Percentiles rank a stretch among this genome's conserved stretches.
phyloP scores from a whole-genome alignment of 345 rosid genomes.

The Cochlearia excelsa region DNA sequence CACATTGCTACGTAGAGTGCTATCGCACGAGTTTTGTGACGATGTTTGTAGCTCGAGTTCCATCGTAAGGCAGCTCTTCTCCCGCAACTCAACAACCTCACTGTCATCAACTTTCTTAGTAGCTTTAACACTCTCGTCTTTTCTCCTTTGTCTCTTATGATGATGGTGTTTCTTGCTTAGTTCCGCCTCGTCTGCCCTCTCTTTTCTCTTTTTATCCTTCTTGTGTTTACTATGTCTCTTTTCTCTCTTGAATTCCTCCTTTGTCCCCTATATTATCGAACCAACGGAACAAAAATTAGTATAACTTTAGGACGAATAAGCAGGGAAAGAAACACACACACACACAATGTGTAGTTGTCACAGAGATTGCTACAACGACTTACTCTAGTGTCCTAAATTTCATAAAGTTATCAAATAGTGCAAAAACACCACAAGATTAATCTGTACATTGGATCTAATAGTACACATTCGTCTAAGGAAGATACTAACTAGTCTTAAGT shows the following conservation, averaged over 20 bases:
- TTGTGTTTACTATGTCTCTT: constrained; percentile 12
- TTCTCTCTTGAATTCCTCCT: constrained; percentile 40
- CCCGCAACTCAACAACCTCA: constrained; percentile 37
- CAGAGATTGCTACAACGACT: no score
- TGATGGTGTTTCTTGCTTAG: constrained; percentile 20
- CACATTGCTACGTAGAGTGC: constrained; percentile 38
- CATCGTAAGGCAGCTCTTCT: constrained; percentile 60
- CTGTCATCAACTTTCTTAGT: constrained; percentile 35
- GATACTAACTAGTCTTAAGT: no score
- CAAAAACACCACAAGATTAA: no score
- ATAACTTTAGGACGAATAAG: constrained; percentile 6
- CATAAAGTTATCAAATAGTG: no score
- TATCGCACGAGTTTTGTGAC: constrained; percentile 36
- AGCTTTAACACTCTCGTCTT: constrained; percentile 25
- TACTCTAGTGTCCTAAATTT: no score
- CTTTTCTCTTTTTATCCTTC: constrained; percentile 25
- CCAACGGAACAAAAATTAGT: constrained; percentile 30
- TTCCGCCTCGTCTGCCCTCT: constrained; percentile 29
- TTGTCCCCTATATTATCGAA: constrained; percentile 42
- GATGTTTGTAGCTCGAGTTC: constrained; percentile 50
- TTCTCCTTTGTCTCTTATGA: constrained; percentile 22
- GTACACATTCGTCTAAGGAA: no score
- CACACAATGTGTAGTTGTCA: background rate
- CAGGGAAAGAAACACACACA: constrained; percentile 1
- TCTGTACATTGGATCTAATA: no score